These are phyloP conservation scores for Lumnitzera littorea DNA, from an alignment of 345 rosid genomes.

Conservation along the genomic window DNA sequence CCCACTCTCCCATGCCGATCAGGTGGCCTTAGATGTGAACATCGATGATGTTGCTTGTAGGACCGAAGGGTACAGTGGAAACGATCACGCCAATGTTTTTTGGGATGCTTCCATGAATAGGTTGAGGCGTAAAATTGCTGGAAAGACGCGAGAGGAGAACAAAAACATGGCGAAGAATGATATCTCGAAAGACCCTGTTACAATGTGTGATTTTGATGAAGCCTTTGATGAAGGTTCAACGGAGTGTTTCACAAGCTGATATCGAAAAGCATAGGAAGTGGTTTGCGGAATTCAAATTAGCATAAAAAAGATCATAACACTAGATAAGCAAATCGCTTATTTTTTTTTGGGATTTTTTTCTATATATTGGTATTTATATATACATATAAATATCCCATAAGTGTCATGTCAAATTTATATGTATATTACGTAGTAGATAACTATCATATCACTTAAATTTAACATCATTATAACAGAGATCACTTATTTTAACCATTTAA, in stretches of 20 bases:
- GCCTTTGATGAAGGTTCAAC: slow-evolving; percentile 88
- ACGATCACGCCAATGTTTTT: slow-evolving; percentile 93
- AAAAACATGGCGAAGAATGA: slow-evolving; percentile 99
- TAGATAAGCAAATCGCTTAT: too few relatives aligned
- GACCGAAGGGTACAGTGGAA: slow-evolving; percentile 97
- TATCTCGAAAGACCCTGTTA: slow-evolving; percentile 93
- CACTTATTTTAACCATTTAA: too few relatives aligned
- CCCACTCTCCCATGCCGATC: not conserved
- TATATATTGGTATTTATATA: too few relatives aligned
- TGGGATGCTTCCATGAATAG: slow-evolving; percentile 98
- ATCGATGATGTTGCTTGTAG: slow-evolving; percentile 85
- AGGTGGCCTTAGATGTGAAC: slow-evolving; percentile 89
- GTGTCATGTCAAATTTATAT: too few relatives aligned
- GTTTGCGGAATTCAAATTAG: slow-evolving; percentile 91
- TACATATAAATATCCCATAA: too few relatives aligned
- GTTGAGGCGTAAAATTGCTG: slow-evolving; percentile 99
- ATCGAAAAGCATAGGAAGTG: slow-evolving; percentile 97
- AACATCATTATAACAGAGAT: too few relatives aligned
- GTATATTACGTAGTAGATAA: too few relatives aligned
- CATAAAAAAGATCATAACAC: slow-evolving; percentile 23
- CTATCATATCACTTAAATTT: too few relatives aligned
- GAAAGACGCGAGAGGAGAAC: slow-evolving; percentile 96
- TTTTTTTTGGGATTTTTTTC: too few relatives aligned
- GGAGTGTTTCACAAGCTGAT: slow-evolving; percentile 87
- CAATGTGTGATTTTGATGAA: slow-evolving; percentile 99